Conservation (phyloP, 2,329 filamentous ascomycete genomes). For the Claviceps fusiformis region DNA sequence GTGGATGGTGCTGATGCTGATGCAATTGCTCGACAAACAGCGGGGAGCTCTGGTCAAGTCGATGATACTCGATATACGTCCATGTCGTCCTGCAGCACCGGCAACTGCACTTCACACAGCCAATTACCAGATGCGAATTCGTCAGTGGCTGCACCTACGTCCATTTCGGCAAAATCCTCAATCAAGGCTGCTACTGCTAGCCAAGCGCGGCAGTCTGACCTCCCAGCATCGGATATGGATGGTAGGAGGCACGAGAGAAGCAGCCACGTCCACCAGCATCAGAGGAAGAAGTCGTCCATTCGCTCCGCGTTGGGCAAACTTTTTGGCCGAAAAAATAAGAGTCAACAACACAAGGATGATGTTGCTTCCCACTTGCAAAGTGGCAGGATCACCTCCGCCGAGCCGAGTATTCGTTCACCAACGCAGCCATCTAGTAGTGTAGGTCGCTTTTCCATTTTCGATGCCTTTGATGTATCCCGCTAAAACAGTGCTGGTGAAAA, state of each 20-base stretch:
- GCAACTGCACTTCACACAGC: not conserved
- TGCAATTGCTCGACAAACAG: not conserved
- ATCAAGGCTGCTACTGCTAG: not conserved
- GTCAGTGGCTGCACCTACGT: not conserved
- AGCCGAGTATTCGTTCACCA: not conserved
- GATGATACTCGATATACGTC: not conserved
- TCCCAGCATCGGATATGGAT: conserved; percentile 6
- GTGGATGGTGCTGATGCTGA: not conserved
- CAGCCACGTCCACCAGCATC: conserved; percentile 17
- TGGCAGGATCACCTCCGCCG: not conserved
- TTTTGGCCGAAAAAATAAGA: conserved; percentile 45
- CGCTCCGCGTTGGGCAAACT: conserved; percentile 41
- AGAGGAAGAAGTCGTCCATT: conserved; percentile 44
- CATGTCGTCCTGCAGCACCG: not conserved
- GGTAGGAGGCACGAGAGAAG: conserved; percentile 7
- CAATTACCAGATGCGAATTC: not conserved
- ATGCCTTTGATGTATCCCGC: not conserved
- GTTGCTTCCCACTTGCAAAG: not conserved
- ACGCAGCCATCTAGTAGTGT: conserved; percentile 33
- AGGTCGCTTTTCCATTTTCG: conserved; percentile 15
- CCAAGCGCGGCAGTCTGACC: conserved; percentile 5
- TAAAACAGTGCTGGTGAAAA: not conserved
- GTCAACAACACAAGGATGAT: conserved; percentile 9
- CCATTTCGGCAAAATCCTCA: not conserved
- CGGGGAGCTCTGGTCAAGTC: not conserved